Evolutionary conservation across 83 land plant genomes (phyloP).

Genomic region (Picea abies): DNA sequence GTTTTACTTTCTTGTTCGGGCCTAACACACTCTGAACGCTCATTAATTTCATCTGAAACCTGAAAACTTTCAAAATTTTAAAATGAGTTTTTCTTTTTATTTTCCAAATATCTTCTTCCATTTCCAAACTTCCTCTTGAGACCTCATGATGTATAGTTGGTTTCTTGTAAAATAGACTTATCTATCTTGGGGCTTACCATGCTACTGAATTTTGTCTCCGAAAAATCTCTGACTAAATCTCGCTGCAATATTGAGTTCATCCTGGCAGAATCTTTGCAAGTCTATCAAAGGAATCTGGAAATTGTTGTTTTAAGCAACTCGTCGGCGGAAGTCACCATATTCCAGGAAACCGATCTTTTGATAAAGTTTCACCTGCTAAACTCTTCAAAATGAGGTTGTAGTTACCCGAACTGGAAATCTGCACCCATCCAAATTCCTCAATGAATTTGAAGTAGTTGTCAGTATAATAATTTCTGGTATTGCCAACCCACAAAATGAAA

Average conservation of each 20-base stretch:
- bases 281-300: slow-evolving; percentile 38
- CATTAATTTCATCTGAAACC: not conserved
- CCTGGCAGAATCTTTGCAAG: slow-evolving; percentile 43
- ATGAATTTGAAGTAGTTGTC: not conserved
- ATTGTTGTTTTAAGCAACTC: not conserved
- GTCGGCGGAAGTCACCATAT: not conserved
- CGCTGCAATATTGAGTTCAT: slow-evolving; percentile 43
- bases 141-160: not conserved
- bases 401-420: not conserved
- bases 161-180: slow-evolving; percentile 24
- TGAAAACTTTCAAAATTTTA: not conserved
- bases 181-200: slow-evolving; percentile 58
- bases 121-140: not conserved
- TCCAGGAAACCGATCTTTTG: not conserved
- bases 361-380: not conserved
- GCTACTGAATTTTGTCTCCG: slow-evolving; percentile 13
- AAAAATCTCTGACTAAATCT: slow-evolving; percentile 24
- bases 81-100: not conserved
- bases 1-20: not conserved
- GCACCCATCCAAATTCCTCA: not conserved
- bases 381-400: not conserved
- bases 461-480: not conserved
- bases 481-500: not conserved
- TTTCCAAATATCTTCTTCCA: not conserved
- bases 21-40: not conserved